Conservation (phyloP, 352 stramenopile species). For the Pythium folliculosum region DNA sequence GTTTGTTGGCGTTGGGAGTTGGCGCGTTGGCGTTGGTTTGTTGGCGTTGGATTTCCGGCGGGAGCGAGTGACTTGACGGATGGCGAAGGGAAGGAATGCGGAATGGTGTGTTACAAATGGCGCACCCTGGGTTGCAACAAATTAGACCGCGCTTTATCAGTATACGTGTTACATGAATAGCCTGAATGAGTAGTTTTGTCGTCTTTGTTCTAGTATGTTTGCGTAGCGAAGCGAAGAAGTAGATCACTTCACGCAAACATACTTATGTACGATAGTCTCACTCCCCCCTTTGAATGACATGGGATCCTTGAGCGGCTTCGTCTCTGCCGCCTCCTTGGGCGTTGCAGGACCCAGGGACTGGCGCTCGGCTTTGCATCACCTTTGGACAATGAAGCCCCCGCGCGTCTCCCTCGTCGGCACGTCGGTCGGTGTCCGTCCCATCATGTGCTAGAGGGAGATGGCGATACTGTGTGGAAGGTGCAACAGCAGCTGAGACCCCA, state of each 20-base stretch:
- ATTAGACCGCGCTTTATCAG: background rate
- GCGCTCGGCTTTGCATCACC: too few species aligned
- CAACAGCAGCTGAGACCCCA: too few species aligned
- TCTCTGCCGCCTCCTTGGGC: too few species aligned
- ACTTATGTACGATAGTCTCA: background rate
- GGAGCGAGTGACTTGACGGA: constrained; percentile 4
- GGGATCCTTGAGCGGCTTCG: too few species aligned
- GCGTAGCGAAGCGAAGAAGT: background rate
- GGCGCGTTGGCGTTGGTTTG: background rate
- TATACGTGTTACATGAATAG: background rate
- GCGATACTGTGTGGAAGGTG: too few species aligned
- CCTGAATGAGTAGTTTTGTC: background rate
- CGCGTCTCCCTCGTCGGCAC: too few species aligned
- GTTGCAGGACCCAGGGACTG: too few species aligned
- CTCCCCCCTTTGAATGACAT: too few species aligned
- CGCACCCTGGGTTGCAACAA: background rate
- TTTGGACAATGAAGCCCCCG: too few species aligned
- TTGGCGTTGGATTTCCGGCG: background rate
- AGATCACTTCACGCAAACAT: background rate
- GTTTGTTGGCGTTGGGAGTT: background rate
- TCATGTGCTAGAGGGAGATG: too few species aligned
- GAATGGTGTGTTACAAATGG: constrained; percentile 11
- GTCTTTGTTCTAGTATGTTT: background rate
- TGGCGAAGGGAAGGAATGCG: constrained; percentile 4
- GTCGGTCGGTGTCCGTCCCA: too few species aligned